phyloP scores from a whole-genome alignment of 169 alveolate genomes.

The Neospora caninum region DNA sequence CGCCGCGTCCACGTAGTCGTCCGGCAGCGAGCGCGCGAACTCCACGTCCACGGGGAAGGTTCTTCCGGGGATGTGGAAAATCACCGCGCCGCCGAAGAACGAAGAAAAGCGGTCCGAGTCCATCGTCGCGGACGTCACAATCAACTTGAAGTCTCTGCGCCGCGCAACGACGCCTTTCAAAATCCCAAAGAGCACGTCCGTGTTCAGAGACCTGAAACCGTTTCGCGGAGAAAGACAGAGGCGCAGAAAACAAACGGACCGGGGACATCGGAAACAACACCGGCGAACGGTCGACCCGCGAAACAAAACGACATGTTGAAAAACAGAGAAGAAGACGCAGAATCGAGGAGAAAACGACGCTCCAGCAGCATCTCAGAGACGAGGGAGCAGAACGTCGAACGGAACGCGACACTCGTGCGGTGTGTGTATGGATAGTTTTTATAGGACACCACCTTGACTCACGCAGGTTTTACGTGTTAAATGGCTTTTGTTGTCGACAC shows the following conservation, averaged over 20 bases:
- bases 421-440: too few relatives aligned
- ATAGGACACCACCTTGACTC: too few relatives aligned
- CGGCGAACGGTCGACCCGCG: background rate
- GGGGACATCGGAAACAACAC: background rate
- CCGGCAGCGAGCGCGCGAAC: constrained; percentile 92
- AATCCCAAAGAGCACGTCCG: constrained; percentile 99
- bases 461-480: too few relatives aligned
- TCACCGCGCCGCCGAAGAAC: constrained; percentile 99
- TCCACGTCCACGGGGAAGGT: constrained; percentile 97
- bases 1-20: constrained; percentile 99
- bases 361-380: too few relatives aligned
- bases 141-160: constrained; percentile 96
- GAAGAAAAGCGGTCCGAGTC: constrained; percentile 97
- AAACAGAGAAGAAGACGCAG: too few relatives aligned
- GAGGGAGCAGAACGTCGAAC: too few relatives aligned
- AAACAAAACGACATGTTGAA: background rate
- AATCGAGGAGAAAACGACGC: too few relatives aligned
- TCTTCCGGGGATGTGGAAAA: constrained; percentile 98
- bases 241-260: background rate
- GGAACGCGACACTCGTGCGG: too few relatives aligned
- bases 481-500: too few relatives aligned
- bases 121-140: constrained; percentile 99
- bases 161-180: constrained; percentile 94
- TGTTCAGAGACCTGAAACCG: constrained; percentile 89
- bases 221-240: background rate